Base-by-base conservation (phyloP, 2,329 filamentous ascomycete species). In the Daldinia sp. region DNA sequence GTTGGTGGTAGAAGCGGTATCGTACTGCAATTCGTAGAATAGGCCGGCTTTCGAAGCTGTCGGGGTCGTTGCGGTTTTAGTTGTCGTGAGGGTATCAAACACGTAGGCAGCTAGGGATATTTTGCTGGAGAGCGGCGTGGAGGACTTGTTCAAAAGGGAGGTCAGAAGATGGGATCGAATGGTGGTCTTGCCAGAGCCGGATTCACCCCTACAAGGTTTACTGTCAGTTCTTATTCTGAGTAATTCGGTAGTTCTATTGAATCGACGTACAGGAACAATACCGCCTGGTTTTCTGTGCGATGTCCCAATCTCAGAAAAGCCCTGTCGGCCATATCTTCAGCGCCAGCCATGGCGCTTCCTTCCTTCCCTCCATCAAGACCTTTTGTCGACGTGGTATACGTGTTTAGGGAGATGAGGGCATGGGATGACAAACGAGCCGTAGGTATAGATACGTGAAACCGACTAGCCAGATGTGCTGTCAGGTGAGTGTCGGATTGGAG, bases 21-120 rank as follows among this genome's bases (percentile, higher is more conserved):
- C 94, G 76, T 99, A 99, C 77, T 99, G 95, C 39, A 99, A 84
- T 77, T 99, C 95, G 76, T 95, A 95, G 75, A 96, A 97, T 13
- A 99, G 85, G 66, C 95, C 95, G 9, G 95, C 91, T 77, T 98
- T 98, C 51, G 94, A 98, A 25, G 95, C 95, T 1, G 93, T 97
- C 1, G 94, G 94, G 0, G 94, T 98, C 1, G 94, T 98, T 30
- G 94, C 89, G 1, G 94, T 96, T 80, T 99, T 99, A 23, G 95
- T 99, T 1, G 95, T 98, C 4, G 95, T 99, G 62, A 99, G 85
- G 1, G 93, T 91, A 75, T 99, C 95, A 76, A 99, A 99, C 63
- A 98, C 87, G 76, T 97, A 99, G 41, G 94, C 90, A 19, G 94
- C 94, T 50, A 96, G 90, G 2, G 94, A 97, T 17, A 97, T 84